phyloP scores from a whole-genome alignment of 140 eudicot species.

The Oenanthe javanica region DNA sequence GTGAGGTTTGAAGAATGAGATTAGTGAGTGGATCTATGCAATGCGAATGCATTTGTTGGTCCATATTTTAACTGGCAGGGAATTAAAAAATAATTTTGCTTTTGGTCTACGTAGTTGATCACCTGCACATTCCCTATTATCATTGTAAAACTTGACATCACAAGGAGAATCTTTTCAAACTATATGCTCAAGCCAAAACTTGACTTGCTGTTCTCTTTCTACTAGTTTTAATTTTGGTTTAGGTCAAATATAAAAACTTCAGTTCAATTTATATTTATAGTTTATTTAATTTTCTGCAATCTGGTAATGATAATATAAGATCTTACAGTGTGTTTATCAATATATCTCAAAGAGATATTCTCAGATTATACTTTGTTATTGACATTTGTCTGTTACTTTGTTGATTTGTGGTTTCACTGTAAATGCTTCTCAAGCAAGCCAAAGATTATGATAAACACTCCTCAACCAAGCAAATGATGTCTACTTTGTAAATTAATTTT shows the following conservation, averaged over 20 bases:
- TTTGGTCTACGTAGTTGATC: neutral
- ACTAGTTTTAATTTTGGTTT: neutral
- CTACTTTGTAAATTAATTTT: too few relatives aligned
- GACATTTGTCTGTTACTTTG: too few relatives aligned
- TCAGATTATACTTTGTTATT: too few relatives aligned
- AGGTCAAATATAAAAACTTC: neutral
- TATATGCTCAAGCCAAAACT: neutral
- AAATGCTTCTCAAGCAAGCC: too few relatives aligned
- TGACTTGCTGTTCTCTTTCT: neutral
- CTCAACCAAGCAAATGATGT: too few relatives aligned
- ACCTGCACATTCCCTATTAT: neutral
- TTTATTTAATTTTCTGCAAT: too few relatives aligned
- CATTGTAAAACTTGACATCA: neutral
- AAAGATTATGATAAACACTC: too few relatives aligned
- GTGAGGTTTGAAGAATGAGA: neutral
- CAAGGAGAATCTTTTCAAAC: neutral
- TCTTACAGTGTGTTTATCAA: too few relatives aligned
- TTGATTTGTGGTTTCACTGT: too few relatives aligned
- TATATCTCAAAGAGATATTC: too few relatives aligned
- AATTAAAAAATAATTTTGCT: neutral
- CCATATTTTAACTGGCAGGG: neutral
- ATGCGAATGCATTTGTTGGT: neutral
- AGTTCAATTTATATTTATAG: too few relatives aligned
- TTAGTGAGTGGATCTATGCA: neutral
- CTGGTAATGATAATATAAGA: too few relatives aligned